A percentile compares a stretch with the other conserved stretches of the same genome.
Conservation (phyloP, 1,284 basidiomycete genomes). For the Pseudozyma hubeiensis region DNA sequence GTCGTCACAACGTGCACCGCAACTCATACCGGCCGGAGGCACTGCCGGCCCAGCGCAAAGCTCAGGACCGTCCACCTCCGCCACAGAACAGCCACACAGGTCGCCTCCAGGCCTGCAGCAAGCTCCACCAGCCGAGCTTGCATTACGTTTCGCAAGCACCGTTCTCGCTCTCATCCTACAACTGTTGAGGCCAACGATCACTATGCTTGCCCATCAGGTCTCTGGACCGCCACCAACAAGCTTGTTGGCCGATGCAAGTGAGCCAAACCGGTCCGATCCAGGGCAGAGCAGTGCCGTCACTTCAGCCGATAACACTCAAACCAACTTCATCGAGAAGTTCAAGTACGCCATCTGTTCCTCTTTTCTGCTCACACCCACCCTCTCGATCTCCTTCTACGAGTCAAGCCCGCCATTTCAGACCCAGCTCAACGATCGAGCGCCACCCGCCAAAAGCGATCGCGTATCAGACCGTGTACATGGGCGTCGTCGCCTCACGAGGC, state of each 20-base stretch:
- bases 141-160: conserved; percentile 2
- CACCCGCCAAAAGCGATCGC: neutral
- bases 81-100: neutral
- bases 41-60: too few relatives aligned
- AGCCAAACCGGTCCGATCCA: neutral
- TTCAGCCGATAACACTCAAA: conserved; percentile 5
- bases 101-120: neutral
- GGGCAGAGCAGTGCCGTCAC: neutral
- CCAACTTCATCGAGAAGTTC: conserved; percentile 61
- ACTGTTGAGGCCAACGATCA: conserved; percentile 9
- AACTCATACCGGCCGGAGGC: too few relatives aligned
- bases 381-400: conserved; percentile 66
- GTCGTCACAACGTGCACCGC: too few relatives aligned
- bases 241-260: neutral
- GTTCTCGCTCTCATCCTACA: conserved; percentile 5
- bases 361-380: conserved; percentile 60
- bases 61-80: too few relatives aligned
- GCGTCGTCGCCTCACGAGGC: conserved; percentile 1
- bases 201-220: conserved; percentile 10
- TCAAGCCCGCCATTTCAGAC: conserved; percentile 18
- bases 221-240: conserved; percentile 1
- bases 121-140: neutral
- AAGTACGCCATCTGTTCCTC: conserved; percentile 65
- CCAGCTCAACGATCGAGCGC: neutral
- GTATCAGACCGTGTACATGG: neutral